Percentiles rank a stretch among this genome's conserved stretches.
Evolutionary conservation across 106 monocot species (phyloP).

Genomic region (Narthecium ossifragum): DNA sequence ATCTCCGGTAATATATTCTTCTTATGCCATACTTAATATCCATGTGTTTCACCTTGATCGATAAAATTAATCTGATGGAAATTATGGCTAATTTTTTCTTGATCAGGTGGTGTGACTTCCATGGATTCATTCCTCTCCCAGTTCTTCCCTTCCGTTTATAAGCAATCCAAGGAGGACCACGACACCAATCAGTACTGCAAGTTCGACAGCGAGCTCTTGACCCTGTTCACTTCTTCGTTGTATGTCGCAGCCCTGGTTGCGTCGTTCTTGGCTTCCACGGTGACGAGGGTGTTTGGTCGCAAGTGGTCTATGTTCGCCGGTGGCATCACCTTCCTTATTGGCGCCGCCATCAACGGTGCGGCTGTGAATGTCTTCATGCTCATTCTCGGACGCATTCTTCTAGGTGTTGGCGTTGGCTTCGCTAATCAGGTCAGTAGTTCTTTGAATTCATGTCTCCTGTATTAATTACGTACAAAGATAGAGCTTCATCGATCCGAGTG

Average conservation of each 20-base stretch:
- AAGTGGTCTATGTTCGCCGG: background rate
- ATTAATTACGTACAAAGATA: too few species aligned
- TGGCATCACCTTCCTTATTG: background rate
- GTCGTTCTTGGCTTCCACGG: background rate
- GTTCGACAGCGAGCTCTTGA: conserved; percentile 5
- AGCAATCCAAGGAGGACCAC: background rate
- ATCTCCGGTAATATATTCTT: background rate
- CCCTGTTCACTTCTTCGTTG: conserved; percentile 9
- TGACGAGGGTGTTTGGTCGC: background rate
- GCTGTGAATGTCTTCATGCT: background rate
- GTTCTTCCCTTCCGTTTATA: background rate
- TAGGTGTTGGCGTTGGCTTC: background rate
- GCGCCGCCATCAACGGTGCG: background rate
- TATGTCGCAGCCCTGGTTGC: background rate
- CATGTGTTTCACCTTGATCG: background rate
- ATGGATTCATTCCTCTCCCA: background rate
- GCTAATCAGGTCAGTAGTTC: background rate
- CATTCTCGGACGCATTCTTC: background rate
- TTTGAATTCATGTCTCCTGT: background rate
- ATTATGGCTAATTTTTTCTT: background rate
- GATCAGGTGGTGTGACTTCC: background rate
- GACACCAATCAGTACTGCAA: conserved; percentile 7
- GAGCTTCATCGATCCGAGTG: too few species aligned
- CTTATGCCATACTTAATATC: background rate
- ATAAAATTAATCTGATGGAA: background rate